phyloP scores from a whole-genome alignment of 139 green algal species.

The Desmodesmus armatus region DNA sequence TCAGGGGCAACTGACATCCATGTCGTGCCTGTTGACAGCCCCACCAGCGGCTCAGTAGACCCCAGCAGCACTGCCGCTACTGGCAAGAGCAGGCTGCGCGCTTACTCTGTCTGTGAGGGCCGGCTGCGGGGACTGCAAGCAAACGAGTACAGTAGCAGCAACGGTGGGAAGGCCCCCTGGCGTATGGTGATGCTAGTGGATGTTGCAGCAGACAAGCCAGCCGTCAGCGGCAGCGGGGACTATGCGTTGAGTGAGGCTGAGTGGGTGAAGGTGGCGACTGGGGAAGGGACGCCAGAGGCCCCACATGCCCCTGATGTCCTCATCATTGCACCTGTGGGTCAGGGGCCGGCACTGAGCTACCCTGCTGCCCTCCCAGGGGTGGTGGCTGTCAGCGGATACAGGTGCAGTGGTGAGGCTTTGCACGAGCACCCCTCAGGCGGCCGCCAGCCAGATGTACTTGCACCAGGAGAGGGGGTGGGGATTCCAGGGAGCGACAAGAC shows the following conservation, averaged over 20 bases:
- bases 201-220: background rate
- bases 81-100: conserved; percentile 13
- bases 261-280: conserved; percentile 15
- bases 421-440: background rate
- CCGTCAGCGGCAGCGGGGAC: background rate
- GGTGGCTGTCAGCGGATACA: conserved; percentile 5
- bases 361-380: background rate
- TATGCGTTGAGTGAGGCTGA: background rate
- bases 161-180: background rate
- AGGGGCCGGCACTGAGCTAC: background rate
- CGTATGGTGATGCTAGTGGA: conserved; percentile 40
- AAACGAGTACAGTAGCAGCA: background rate
- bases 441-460: conserved; percentile 20
- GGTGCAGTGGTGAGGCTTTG: background rate
- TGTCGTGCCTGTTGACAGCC: conserved; percentile 14
- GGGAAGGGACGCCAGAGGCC: background rate
- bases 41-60: background rate
- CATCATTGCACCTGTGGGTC: conserved; percentile 22
- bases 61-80: background rate
- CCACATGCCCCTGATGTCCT: background rate
- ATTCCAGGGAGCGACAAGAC: background rate
- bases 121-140: conserved; percentile 34
- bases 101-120: conserved; percentile 39
- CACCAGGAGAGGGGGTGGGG: conserved; percentile 1
- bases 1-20: background rate